Conservation (phyloP, 2,329 filamentous ascomycete species). For the Epichloe coenophiala region DNA sequence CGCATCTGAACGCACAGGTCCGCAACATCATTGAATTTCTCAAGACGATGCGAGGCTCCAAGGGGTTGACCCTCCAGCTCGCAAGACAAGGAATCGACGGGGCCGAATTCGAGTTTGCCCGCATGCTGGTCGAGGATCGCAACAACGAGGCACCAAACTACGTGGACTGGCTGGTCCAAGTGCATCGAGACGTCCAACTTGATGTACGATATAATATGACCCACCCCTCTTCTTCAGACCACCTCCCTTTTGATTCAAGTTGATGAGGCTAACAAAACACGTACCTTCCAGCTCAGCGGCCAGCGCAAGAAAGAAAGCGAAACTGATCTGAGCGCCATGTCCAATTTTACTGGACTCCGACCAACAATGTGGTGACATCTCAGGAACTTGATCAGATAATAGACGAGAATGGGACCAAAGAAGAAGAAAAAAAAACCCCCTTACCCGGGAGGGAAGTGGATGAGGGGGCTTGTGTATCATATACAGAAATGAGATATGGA, state of each 20-base stretch:
- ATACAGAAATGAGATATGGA: no score
- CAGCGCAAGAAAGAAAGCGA: slow-evolving; percentile 58
- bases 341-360: slow-evolving; percentile 42
- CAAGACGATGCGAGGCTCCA: slow-evolving; percentile 65
- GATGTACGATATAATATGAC: slow-evolving; percentile 43
- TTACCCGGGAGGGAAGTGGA: neutral
- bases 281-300: slow-evolving; percentile 41
- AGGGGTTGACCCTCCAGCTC: slow-evolving; percentile 78
- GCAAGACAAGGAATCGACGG: slow-evolving; percentile 88
- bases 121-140: slow-evolving; percentile 80
- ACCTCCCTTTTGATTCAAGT: neutral
- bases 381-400: no score
- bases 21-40: slow-evolving; percentile 88
- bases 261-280: slow-evolving; percentile 6
- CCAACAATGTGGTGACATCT: slow-evolving; percentile 5
- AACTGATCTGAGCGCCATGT: slow-evolving; percentile 31
- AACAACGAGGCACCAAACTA: slow-evolving; percentile 98
- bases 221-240: neutral
- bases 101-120: slow-evolving; percentile 90
- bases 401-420: neutral
- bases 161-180: slow-evolving; percentile 93
- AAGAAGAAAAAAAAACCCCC: neutral
- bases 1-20: slow-evolving; percentile 86
- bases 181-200: slow-evolving; percentile 84
- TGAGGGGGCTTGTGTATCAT: neutral